Percentiles rank a stretch among this genome's conserved stretches.
Evolutionary conservation across 1,139 yeast genomes (phyloP).

Genomic region (Blastobotrys persicus): DNA sequence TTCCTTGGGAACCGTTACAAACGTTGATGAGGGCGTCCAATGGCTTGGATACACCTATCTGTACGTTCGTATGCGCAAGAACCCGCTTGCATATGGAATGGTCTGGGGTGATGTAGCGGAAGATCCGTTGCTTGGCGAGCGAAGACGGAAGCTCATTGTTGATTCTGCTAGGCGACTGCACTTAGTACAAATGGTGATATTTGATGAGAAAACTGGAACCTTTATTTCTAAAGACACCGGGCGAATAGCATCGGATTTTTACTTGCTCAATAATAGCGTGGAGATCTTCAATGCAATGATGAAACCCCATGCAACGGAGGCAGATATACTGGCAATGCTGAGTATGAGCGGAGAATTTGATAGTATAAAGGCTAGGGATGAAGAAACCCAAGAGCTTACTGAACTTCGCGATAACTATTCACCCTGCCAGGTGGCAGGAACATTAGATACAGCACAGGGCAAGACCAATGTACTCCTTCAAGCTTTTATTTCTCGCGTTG

Average conservation of each 20-base stretch:
- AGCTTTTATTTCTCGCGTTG: constrained; percentile 76
- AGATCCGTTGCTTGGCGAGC: constrained; percentile 75
- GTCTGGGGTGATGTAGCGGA: constrained; percentile 80
- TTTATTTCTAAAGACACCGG: constrained; percentile 88
- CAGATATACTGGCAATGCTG: constrained; percentile 84
- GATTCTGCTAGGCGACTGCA: constrained; percentile 82
- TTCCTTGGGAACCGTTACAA: constrained; percentile 91
- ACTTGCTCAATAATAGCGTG: constrained; percentile 76
- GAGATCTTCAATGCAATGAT: constrained; percentile 86
- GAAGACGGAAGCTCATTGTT: constrained; percentile 71
- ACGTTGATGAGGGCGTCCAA: constrained; percentile 88
- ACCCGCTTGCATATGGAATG: constrained; percentile 91
- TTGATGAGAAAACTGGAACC: constrained; percentile 79
- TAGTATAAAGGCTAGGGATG: constrained; percentile 82
- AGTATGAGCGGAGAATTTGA: constrained; percentile 95
- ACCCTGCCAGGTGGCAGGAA: constrained; percentile 84
- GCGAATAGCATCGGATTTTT: constrained; percentile 91
- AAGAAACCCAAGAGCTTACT: constrained; percentile 73
- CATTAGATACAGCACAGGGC: constrained; percentile 71
- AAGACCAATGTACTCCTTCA: constrained; percentile 87
- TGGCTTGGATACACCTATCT: constrained; percentile 97
- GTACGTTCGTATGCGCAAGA: constrained; percentile 90
- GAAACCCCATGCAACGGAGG: constrained; percentile 84
- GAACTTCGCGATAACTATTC: constrained; percentile 55
- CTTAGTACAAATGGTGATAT: constrained; percentile 85